These are phyloP conservation scores for Parmales sp. DNA, from an alignment of 108 stramenopile species.

Conservation along the genomic window DNA sequence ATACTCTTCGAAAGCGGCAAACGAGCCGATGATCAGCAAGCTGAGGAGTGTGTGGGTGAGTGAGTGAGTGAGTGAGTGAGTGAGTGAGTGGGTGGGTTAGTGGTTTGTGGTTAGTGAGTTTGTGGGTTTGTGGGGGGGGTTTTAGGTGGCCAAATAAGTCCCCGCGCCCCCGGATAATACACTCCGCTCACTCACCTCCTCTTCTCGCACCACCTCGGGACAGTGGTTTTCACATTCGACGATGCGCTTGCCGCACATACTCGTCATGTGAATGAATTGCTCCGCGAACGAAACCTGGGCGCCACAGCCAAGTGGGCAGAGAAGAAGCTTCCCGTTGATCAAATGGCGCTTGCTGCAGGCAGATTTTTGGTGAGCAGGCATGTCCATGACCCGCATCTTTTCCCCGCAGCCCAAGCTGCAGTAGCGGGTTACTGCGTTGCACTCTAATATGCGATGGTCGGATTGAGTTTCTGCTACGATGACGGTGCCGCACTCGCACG, in stretches of 20 bases:
- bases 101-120: too few species aligned
- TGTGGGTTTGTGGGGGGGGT: too few species aligned
- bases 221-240: slow-evolving; percentile 10
- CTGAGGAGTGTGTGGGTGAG: too few species aligned
- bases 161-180: too few species aligned
- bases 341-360: slow-evolving; percentile 1
- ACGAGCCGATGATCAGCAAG: background rate
- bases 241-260: slow-evolving; percentile 7
- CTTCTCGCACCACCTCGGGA: background rate
- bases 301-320: slow-evolving; percentile 8
- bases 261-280: slow-evolving; percentile 4
- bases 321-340: background rate
- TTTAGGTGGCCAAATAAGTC: too few species aligned
- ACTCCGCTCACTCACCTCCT: slow-evolving; percentile 3
- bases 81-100: too few species aligned
- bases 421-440: slow-evolving; percentile 2
- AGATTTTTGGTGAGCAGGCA: background rate
- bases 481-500: background rate
- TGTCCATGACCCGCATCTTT: background rate
- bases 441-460: slow-evolving; percentile 1
- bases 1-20: background rate
- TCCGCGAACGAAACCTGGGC: background rate
- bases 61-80: too few species aligned
- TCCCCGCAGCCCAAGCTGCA: slow-evolving; percentile 13
- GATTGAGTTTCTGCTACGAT: slow-evolving; percentile 4